Evolutionary conservation across 331 rosid genomes (phyloP), one percentile per base, ranked within the genome.

Genomic region (Acacia pycnantha): DNA sequence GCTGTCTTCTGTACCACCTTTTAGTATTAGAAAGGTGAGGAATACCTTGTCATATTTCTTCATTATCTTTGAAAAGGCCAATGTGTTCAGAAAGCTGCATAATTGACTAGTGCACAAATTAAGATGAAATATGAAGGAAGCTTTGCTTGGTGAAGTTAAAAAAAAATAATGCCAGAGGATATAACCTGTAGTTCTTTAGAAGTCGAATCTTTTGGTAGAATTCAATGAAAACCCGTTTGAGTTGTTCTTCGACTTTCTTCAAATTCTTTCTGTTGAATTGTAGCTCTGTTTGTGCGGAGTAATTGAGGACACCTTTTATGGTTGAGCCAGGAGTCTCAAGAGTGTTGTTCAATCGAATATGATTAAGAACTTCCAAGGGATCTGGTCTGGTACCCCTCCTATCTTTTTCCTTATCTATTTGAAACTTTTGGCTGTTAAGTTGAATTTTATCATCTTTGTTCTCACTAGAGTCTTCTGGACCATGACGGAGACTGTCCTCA

Each of bases 51-150:
- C 94, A 80, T 92, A 92, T 86, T 92, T 92, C 91, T 92, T 92
- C 87, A 92, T 92, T 81, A 90, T 90, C 92, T 92, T 93, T 11
- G 94, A 93, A 84, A 93, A 85, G 18, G 96, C 97, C 91, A 91
- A 37, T 15, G 83, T 73, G 65, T 93, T 93, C 70, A 93, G 85
- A 85, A 91, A 93, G 75, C 96, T 93, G 87, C 68, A 31, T 53
- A 79, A 79, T 64, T 19, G 53, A 67, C 13, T 29, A 40, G 21
- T 68, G 51, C 27, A 50, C 41, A 83, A 40, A 11, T 61, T 68
- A 43, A 62, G 71, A 50, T 72, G 78, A 78, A 82, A 77, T 58
- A 19, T 58, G 7, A 82, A 47, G 50, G 62, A 29, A 73, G 29
- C n/a, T 13, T 1, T 11, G 14, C 12, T 56, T 43, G 11, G 10